phyloP scores from a whole-genome alignment of 1,284 basidiomycete genomes.

The Exsudoporus floridanus region DNA sequence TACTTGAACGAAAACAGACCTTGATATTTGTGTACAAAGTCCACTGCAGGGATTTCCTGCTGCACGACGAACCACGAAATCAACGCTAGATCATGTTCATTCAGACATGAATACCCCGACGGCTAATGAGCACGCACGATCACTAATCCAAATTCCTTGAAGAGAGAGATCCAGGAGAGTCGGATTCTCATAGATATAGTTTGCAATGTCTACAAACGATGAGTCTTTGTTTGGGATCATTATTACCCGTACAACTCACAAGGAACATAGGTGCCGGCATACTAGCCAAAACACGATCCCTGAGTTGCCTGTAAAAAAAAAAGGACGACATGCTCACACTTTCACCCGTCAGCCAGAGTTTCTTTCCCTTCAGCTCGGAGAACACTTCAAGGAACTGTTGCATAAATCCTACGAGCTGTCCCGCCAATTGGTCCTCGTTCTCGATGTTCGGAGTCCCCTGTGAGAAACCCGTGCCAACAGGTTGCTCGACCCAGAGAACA shows the following conservation, averaged over 20 bases:
- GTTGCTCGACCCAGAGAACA: slow-evolving; percentile 82
- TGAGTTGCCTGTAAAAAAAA: neutral
- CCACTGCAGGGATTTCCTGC: slow-evolving; percentile 64
- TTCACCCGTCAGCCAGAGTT: slow-evolving; percentile 67
- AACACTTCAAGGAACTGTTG: slow-evolving; percentile 76
- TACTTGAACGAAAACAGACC: slow-evolving; percentile 71
- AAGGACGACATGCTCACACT: slow-evolving; percentile 49
- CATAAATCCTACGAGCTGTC: slow-evolving; percentile 52
- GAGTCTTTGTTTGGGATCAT: neutral
- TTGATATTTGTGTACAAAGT: slow-evolving; percentile 69
- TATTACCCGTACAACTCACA: slow-evolving; percentile 22
- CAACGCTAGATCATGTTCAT: slow-evolving; percentile 40
- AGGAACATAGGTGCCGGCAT: slow-evolving; percentile 64
- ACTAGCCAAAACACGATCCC: slow-evolving; percentile 35
- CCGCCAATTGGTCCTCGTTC: slow-evolving; percentile 66
- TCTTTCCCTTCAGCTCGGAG: slow-evolving; percentile 66
- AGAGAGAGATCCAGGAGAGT: slow-evolving; percentile 52
- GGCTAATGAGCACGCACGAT: slow-evolving; percentile 49
- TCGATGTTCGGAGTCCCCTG: slow-evolving; percentile 69
- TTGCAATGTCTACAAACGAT: slow-evolving; percentile 60
- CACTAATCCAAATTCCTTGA: slow-evolving; percentile 70
- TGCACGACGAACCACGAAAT: slow-evolving; percentile 62
- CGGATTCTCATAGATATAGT: slow-evolving; percentile 66
- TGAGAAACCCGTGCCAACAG: slow-evolving; percentile 80
- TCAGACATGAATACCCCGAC: neutral